Percentiles rank a stretch among this genome's conserved stretches.
Conservation (phyloP, 371 early-diverging fungal genomes). For the Circinella minor region DNA sequence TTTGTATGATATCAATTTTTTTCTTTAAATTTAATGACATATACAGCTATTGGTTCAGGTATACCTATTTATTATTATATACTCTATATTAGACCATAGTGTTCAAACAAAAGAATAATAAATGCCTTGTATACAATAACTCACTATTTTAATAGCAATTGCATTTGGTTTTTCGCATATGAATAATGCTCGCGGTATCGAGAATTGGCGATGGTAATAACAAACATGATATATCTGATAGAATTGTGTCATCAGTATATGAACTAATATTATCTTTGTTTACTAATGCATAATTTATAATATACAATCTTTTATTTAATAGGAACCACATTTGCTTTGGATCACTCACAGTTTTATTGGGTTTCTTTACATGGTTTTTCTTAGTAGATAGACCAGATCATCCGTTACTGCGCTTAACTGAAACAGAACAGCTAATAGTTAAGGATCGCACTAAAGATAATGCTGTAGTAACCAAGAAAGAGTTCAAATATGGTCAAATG, state of each 20-base stretch:
- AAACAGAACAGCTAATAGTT: conserved; percentile 32
- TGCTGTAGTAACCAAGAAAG: conserved; percentile 28
- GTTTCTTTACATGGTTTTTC: conserved; percentile 30
- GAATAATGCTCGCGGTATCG: conserved; percentile 17
- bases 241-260: no score
- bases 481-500: conserved; percentile 34
- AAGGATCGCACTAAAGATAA: conserved; percentile 39
- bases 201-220: conserved; percentile 14
- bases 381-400: conserved; percentile 39
- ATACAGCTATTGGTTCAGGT: conserved; percentile 23
- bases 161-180: conserved; percentile 28
- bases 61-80: no score
- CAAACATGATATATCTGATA: neutral
- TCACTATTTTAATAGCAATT: conserved; percentile 9
- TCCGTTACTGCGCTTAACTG: conserved; percentile 22
- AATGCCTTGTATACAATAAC: no score
- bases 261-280: neutral
- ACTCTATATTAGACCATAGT: no score
- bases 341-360: conserved; percentile 22
- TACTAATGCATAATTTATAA: neutral
- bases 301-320: neutral
- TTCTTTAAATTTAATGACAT: no score
- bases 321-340: conserved; percentile 43
- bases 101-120: no score
- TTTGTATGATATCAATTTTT: no score